Conservation (phyloP, 176 grass and related monocot species). For the Oryza meridionalis region DNA sequence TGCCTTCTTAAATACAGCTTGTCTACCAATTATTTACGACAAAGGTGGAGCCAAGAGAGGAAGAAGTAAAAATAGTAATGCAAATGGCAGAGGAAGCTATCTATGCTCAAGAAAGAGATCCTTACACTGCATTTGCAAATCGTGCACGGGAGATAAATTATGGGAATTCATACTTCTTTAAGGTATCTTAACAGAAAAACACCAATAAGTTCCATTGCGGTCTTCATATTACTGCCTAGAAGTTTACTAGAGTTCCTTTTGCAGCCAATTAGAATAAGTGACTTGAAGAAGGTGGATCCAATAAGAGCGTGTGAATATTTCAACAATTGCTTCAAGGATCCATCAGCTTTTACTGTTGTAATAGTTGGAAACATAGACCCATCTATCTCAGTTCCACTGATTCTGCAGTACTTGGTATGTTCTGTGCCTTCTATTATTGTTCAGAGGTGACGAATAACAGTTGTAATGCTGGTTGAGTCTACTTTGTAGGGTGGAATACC, state of each 20-base stretch:
- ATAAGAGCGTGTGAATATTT: constrained; percentile 96
- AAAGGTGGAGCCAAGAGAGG: constrained; percentile 92
- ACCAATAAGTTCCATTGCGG: constrained; percentile 24
- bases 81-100: constrained; percentile 99
- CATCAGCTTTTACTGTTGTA: constrained; percentile 89
- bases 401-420: constrained; percentile 94
- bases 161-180: constrained; percentile 96
- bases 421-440: constrained; percentile 23
- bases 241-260: constrained; percentile 39
- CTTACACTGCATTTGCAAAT: constrained; percentile 98
- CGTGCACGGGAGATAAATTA: constrained; percentile 94
- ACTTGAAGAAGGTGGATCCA: constrained; percentile 96
- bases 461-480: constrained; percentile 41
- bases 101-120: constrained; percentile 98
- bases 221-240: constrained; percentile 33
- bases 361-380: constrained; percentile 93
- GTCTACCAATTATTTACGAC: constrained; percentile 96
- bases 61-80: constrained; percentile 99
- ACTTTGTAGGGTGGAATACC: constrained; percentile 89
- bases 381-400: constrained; percentile 71
- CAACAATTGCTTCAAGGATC: constrained; percentile 86
- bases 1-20: constrained; percentile 58
- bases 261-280: constrained; percentile 96
- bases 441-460: constrained; percentile 4
- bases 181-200: constrained; percentile 51